Percentiles rank a stretch among this genome's conserved stretches.
Conservation (phyloP, 768 basidiomycete species). For the Psilocybe cubensis region DNA sequence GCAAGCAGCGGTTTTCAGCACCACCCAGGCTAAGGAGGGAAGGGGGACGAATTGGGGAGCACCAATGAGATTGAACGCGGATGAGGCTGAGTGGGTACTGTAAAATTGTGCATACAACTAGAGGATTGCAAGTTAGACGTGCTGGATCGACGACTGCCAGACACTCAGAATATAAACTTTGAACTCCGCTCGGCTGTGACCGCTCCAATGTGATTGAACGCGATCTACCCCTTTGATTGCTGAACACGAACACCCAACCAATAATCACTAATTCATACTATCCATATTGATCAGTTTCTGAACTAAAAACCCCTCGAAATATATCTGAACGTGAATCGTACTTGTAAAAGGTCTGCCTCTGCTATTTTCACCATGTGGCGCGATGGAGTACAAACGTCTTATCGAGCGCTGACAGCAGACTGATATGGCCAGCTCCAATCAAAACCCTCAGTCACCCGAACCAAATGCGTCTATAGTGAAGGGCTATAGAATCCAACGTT, state of each 20-base stretch:
- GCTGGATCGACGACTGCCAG: too few species aligned
- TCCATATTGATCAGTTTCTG: too few species aligned
- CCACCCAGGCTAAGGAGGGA: constrained; percentile 45
- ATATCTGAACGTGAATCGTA: too few species aligned
- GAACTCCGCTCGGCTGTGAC: not conserved
- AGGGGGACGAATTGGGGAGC: constrained; percentile 22
- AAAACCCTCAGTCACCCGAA: not conserved
- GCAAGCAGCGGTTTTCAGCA: constrained; percentile 48
- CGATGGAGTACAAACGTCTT: too few species aligned
- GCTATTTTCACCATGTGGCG: too few species aligned
- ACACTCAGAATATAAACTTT: too few species aligned
- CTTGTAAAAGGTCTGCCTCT: too few species aligned
- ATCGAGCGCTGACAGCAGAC: not conserved
- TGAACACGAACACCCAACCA: too few species aligned
- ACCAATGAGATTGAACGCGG: constrained; percentile 31
- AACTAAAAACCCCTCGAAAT: too few species aligned
- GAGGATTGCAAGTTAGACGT: not conserved
- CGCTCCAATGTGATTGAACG: not conserved
- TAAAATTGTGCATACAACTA: not conserved
- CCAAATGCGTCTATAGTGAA: not conserved
- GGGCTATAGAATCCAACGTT: not conserved
- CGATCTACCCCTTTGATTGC: too few species aligned
- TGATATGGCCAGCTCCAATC: not conserved
- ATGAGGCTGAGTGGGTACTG: constrained; percentile 20
- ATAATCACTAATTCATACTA: too few species aligned